Percentiles rank a stretch among this genome's conserved stretches.
These are phyloP conservation scores for Picea abies DNA, from an alignment of 83 land plant species.

Conservation along the genomic window DNA sequence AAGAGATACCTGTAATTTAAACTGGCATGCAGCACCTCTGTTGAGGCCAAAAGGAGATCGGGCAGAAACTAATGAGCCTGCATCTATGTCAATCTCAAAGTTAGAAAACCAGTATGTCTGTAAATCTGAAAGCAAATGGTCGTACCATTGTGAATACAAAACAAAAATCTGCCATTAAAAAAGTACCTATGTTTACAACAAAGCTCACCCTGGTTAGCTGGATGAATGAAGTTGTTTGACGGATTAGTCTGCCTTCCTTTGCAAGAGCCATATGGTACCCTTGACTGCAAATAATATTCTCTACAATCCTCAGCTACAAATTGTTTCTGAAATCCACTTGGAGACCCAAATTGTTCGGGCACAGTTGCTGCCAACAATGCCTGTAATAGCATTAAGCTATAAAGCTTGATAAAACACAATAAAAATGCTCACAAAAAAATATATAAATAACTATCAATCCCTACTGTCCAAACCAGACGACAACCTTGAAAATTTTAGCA, in stretches of 20 bases:
- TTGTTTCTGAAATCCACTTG: neutral
- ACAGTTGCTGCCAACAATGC: slow-evolving; percentile 1
- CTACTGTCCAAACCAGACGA: neutral
- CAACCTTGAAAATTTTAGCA: neutral
- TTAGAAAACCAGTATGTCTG: no score
- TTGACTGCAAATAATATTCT: neutral
- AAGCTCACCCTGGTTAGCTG: neutral
- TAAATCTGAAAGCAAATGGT: no score
- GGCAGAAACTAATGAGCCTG: no score
- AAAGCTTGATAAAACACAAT: neutral
- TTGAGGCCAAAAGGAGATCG: no score
- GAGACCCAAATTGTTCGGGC: slow-evolving; percentile 7
- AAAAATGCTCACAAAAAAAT: neutral
- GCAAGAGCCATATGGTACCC: neutral
- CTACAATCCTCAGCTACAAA: neutral
- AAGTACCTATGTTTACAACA: no score
- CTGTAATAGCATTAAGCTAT: neutral
- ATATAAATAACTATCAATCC: neutral
- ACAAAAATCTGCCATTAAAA: no score
- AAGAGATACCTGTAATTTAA: no score
- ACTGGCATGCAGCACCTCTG: no score
- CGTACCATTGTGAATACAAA: no score
- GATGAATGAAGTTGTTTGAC: neutral
- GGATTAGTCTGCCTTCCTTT: neutral
- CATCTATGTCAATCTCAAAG: no score